Evolutionary conservation across 257 asterid species (phyloP), one percentile per base, ranked within the genome.

Genomic region (Penstemon newberryi): DNA sequence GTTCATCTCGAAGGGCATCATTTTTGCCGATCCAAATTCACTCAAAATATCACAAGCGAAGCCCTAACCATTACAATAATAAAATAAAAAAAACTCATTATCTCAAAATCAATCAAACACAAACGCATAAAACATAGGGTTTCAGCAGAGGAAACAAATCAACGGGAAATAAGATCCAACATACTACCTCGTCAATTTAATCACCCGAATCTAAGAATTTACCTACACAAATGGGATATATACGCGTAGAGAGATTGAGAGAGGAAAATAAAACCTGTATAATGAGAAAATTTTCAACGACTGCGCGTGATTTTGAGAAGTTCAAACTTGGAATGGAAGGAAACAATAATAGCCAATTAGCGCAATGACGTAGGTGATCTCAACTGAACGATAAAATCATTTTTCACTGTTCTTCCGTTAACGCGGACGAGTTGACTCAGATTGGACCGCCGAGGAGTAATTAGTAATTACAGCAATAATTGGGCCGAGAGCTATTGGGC

Each of bases 1-100:
- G 80, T 86, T 88, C 97, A 90, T 90, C 80, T 90, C 95, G 71
- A 88, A 82, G 65, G 90, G 78, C 77, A 88, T 80, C 97, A 88
- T 88, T 70, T 83, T 82, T 36, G 69, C 79, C 56, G 77, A 69
- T 77, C 70, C 68, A 53, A 80, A 79, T 80, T 66, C 73, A 54
- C 62, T 18, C 60, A 64, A 65, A 69, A 15, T 6, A 18, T 46
- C 19, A 67, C 36, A 41, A n/a, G 71, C 25, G 51, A 61, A 71
- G 18, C 47, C 60, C 64, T 62, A 25, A 25, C 33, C 70, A 76
- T 66, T 58, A 73, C 50, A 42, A 65, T 15, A 15, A 15, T 15
- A 15, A 15, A 15, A 15, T 15, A 15, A 50, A 25, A 25, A 2
- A 25, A 25, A 25, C 33, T 25, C 33, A 2, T 25, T 25, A 25